phyloP scores from a whole-genome alignment of 495 filamentous ascomycete genomes.

The Podospora bellae-mahoneyi region DNA sequence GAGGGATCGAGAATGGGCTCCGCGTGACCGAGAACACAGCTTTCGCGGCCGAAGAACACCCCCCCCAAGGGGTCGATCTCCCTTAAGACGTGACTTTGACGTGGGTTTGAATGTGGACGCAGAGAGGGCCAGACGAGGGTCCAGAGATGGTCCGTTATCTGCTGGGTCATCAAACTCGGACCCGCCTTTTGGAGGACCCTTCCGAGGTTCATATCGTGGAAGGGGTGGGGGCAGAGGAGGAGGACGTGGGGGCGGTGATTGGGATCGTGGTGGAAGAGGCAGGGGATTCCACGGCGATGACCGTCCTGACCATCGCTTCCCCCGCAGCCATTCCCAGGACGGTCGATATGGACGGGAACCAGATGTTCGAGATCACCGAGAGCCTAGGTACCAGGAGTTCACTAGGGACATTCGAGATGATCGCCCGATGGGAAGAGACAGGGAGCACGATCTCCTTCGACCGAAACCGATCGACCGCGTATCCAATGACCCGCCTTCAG shows the following conservation, averaged over 20 bases:
- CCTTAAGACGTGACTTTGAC: constrained; percentile 37
- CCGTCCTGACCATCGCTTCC: constrained; percentile 47
- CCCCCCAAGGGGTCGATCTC: constrained; percentile 43
- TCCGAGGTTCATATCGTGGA: constrained; percentile 47
- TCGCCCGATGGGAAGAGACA: constrained; percentile 43
- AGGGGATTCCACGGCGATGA: constrained; percentile 45
- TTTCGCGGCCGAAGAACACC: constrained; percentile 42
- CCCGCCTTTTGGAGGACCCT: constrained; percentile 50
- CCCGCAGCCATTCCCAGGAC: constrained; percentile 68
- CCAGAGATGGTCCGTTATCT: constrained; percentile 59
- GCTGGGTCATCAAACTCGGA: constrained; percentile 68
- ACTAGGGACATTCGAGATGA: constrained; percentile 55
- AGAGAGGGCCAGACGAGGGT: constrained; percentile 50
- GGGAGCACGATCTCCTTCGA: constrained; percentile 38
- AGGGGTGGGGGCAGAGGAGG: constrained; percentile 50
- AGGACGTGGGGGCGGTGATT: constrained; percentile 49
- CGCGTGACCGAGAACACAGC: constrained; percentile 39
- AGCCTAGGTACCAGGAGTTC: constrained; percentile 39
- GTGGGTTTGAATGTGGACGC: constrained; percentile 45
- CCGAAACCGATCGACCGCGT: constrained; percentile 40
- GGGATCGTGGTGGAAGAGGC: constrained; percentile 55
- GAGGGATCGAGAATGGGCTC: constrained; percentile 16
- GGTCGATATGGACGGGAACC: constrained; percentile 52
- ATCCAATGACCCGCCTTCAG: constrained; percentile 45
- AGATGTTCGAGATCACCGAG: constrained; percentile 49